Evolutionary conservation across 768 basidiomycete genomes (phyloP).

Genomic region (Hortiboletus campestris): DNA sequence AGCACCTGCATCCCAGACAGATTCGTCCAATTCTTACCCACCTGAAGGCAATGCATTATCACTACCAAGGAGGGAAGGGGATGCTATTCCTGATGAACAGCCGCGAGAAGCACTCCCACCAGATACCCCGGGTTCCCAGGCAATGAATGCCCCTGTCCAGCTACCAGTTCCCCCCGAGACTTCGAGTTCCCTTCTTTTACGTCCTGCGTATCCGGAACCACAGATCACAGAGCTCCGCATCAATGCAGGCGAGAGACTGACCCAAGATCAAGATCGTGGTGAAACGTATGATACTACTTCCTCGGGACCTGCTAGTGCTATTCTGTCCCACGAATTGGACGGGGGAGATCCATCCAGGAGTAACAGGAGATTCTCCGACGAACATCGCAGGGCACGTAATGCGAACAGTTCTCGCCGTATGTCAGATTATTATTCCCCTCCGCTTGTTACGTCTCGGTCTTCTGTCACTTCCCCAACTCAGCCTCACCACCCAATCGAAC

Average conservation of each 20-base stretch:
- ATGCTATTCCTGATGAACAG: background rate
- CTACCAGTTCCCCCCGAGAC: slow-evolving; percentile 1
- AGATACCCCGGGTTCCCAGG: slow-evolving; percentile 4
- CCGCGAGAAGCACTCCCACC: background rate
- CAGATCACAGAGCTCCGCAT: background rate
- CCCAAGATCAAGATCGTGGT: background rate
- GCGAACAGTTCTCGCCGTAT: background rate
- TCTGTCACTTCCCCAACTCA: slow-evolving; percentile 3
- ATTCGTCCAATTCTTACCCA: background rate
- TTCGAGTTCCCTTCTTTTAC: slow-evolving; percentile 8
- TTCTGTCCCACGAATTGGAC: slow-evolving; percentile 1
- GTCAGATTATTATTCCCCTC: slow-evolving; percentile 14
- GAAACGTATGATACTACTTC: slow-evolving; percentile 1
- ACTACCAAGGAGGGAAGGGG: background rate
- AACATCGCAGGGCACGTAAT: slow-evolving; percentile 5
- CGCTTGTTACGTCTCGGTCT: background rate
- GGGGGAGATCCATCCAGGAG: slow-evolving; percentile 10
- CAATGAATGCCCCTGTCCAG: slow-evolving; percentile 8
- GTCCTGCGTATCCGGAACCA: slow-evolving; percentile 9
- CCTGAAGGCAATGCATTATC: background rate
- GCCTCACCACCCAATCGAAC: background rate
- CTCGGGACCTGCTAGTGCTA: slow-evolving; percentile 7
- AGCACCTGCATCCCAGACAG: background rate
- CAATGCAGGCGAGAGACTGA: background rate
- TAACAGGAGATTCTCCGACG: slow-evolving; percentile 9